Conservation (phyloP, 2,329 filamentous ascomycete species). For the Xylariaceae sp. region DNA sequence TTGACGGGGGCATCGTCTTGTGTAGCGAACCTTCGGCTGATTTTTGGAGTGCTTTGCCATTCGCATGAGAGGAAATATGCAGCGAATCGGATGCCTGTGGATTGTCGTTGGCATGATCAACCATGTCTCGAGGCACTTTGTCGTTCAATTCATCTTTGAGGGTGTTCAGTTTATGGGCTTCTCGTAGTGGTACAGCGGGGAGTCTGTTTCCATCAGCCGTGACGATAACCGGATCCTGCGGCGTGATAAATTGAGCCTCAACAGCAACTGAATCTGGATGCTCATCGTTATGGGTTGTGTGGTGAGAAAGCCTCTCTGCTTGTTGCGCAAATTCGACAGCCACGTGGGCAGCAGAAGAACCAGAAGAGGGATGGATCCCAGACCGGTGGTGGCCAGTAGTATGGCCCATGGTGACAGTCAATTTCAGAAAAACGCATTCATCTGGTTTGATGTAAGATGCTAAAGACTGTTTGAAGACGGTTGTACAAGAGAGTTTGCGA, state of each 20-base stretch:
- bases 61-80: slow-evolving; percentile 25
- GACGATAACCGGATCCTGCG: slow-evolving; percentile 71
- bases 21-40: slow-evolving; percentile 51
- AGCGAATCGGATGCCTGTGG: slow-evolving; percentile 5
- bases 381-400: slow-evolving; percentile 17
- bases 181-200: slow-evolving; percentile 68
- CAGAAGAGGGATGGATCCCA: slow-evolving; percentile 22
- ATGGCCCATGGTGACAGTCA: slow-evolving; percentile 23
- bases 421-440: slow-evolving; percentile 6
- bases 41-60: slow-evolving; percentile 44
- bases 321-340: slow-evolving; percentile 64
- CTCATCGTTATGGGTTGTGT: slow-evolving; percentile 35
- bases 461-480: neutral
- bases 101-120: slow-evolving; percentile 32
- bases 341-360: slow-evolving; percentile 38
- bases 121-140: slow-evolving; percentile 28
- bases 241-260: slow-evolving; percentile 67
- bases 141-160: slow-evolving; percentile 54
- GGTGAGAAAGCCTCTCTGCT: slow-evolving; percentile 58
- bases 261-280: slow-evolving; percentile 53
- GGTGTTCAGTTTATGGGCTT: slow-evolving; percentile 71
- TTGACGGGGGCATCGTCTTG: slow-evolving; percentile 61
- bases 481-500: neutral
- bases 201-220: slow-evolving; percentile 68
- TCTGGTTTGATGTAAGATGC: neutral